phyloP scores from a whole-genome alignment of 2,329 filamentous ascomycete genomes.

The Arthrobotrys pseudoclavata region DNA sequence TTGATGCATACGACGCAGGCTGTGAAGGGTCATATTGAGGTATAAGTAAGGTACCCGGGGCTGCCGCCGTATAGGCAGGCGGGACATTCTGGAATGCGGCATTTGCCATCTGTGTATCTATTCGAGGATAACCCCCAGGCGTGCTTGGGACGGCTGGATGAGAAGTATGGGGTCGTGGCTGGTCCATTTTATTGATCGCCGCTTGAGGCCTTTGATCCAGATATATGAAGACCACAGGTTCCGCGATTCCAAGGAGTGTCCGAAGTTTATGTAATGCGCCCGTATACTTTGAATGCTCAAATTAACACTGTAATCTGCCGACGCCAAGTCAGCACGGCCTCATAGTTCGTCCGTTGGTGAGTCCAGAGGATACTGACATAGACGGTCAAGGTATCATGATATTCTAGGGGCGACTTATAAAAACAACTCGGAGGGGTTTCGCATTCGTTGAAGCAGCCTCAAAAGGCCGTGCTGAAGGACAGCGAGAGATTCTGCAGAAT shows the following conservation, averaged over 20 bases:
- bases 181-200: slow-evolving; percentile 43
- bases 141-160: slow-evolving; percentile 55
- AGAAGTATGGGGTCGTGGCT: slow-evolving; percentile 57
- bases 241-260: slow-evolving; percentile 3
- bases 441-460: slow-evolving; percentile 14
- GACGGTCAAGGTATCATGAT: slow-evolving; percentile 22
- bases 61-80: slow-evolving; percentile 40
- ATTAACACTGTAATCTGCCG: slow-evolving; percentile 51
- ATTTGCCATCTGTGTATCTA: slow-evolving; percentile 55
- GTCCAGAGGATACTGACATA: slow-evolving; percentile 39
- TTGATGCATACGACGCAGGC: slow-evolving; percentile 58
- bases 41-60: slow-evolving; percentile 45
- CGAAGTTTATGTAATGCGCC: neutral
- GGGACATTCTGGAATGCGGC: slow-evolving; percentile 51
- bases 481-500: slow-evolving; percentile 27
- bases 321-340: slow-evolving; percentile 45
- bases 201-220: slow-evolving; percentile 6
- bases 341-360: slow-evolving; percentile 18
- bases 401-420: slow-evolving; percentile 1
- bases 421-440: slow-evolving; percentile 11
- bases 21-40: slow-evolving; percentile 59
- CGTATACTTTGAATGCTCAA: neutral
- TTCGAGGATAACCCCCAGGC: slow-evolving; percentile 55
- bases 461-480: slow-evolving; percentile 15
- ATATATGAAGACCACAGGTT: neutral